Percentiles rank a stretch among this genome's conserved stretches.
Conservation (phyloP, 2,329 filamentous ascomycete species). For the Monascus ruber region DNA sequence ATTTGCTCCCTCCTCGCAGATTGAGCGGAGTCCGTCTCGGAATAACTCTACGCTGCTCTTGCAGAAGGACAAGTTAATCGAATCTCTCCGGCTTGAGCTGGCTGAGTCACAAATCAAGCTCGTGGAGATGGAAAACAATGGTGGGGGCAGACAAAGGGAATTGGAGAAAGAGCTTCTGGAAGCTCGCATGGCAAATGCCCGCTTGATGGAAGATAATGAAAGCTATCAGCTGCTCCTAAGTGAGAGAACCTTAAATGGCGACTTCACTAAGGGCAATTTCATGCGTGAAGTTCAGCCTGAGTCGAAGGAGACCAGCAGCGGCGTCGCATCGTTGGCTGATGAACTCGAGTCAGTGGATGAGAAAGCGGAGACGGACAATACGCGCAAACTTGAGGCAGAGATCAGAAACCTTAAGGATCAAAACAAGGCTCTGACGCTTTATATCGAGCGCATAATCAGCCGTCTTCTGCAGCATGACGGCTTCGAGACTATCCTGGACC, state of each 20-base stretch:
- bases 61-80: conserved; percentile 94
- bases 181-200: conserved; percentile 87
- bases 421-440: conserved; percentile 93
- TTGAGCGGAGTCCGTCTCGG: conserved; percentile 77
- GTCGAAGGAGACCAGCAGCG: conserved; percentile 31
- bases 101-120: conserved; percentile 93
- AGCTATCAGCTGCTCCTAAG: conserved; percentile 91
- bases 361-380: conserved; percentile 47
- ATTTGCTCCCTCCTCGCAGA: conserved; percentile 74
- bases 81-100: conserved; percentile 79
- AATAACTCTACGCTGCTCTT: conserved; percentile 82
- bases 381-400: conserved; percentile 63
- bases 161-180: conserved; percentile 87
- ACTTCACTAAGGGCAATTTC: conserved; percentile 75
- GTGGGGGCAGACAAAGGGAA: conserved; percentile 75
- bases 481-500: conserved; percentile 86
- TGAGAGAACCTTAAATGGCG: conserved; percentile 90
- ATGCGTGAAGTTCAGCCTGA: conserved; percentile 45
- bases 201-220: conserved; percentile 96
- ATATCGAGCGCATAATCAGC: conserved; percentile 99
- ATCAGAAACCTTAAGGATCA: conserved; percentile 73
- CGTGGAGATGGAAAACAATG: conserved; percentile 85
- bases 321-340: conserved; percentile 60
- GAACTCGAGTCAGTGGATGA: conserved; percentile 66
- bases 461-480: conserved; percentile 87